These are phyloP conservation scores for Colletotrichum caudatum DNA, from an alignment of 2,329 filamentous ascomycete species.

Conservation along the genomic window DNA sequence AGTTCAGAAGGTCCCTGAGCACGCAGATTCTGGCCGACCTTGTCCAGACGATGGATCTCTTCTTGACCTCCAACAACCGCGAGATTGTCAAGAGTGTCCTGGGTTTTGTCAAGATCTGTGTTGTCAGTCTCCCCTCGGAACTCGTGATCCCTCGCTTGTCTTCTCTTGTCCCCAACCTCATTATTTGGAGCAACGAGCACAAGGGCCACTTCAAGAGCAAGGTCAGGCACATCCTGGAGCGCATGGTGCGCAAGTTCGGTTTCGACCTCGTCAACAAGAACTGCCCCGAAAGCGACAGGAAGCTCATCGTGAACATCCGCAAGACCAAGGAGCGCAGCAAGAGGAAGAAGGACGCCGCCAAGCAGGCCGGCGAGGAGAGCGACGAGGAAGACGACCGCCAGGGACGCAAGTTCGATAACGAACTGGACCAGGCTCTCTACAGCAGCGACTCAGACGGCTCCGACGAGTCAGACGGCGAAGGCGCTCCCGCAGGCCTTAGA, in stretches of 20 bases:
- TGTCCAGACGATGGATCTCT: conserved; percentile 94
- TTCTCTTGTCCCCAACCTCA: conserved; percentile 86
- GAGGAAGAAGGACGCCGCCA: conserved; percentile 82
- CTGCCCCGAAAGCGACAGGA: conserved; percentile 87
- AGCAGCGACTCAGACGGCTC: conserved; percentile 76
- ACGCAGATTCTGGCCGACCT: conserved; percentile 81
- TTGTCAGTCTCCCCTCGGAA: conserved; percentile 84
- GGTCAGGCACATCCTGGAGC: conserved; percentile 97
- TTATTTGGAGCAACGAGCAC: conserved; percentile 98
- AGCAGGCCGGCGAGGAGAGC: conserved; percentile 68
- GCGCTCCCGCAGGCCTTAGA: conserved; percentile 50
- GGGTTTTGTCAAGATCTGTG: conserved; percentile 95
- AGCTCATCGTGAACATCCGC: conserved; percentile 92
- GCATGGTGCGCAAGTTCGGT: conserved; percentile 92
- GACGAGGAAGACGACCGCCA: conserved; percentile 67
- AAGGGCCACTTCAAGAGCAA: conserved; percentile 97
- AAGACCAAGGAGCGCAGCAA: conserved; percentile 94
- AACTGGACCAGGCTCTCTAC: conserved; percentile 96
- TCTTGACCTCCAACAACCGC: conserved; percentile 94
- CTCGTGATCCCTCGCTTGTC: conserved; percentile 83
- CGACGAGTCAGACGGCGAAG: conserved; percentile 69
- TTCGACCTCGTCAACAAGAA: conserved; percentile 82
- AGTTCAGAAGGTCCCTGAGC: conserved; percentile 81
- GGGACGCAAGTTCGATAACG: conserved; percentile 81
- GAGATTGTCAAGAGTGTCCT: conserved; percentile 96